Conservation (phyloP, 768 basidiomycete genomes). For the Cubamyces sp. region DNA sequence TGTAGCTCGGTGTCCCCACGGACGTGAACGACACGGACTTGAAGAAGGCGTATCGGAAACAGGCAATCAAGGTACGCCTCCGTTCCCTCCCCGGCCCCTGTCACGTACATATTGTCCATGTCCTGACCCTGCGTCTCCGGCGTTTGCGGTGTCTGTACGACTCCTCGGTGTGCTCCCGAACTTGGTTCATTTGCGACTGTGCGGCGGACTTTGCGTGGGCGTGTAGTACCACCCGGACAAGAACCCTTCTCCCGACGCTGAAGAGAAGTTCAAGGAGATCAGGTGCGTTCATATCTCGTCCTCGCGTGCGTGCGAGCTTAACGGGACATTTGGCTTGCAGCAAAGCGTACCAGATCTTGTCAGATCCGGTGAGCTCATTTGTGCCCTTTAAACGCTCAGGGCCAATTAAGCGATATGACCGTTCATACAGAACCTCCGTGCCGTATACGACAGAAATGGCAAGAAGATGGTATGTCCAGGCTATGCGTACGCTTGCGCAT, state of each 20-base stretch:
- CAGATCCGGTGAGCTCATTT: constrained; percentile 66
- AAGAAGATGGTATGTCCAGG: constrained; percentile 70
- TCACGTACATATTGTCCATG: neutral
- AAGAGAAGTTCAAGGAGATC: constrained; percentile 96
- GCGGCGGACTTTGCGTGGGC: constrained; percentile 4
- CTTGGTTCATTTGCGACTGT: neutral
- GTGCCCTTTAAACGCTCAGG: constrained; percentile 5
- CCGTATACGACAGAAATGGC: constrained; percentile 95
- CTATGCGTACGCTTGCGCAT: too few relatives aligned
- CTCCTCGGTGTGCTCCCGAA: neutral
- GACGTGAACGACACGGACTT: constrained; percentile 80
- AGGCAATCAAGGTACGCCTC: constrained; percentile 81
- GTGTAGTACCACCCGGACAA: constrained; percentile 92
- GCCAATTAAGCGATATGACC: neutral
- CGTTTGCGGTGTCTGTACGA: too few relatives aligned
- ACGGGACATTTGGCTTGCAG: constrained; percentile 41
- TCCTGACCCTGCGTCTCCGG: neutral
- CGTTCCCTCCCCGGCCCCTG: neutral
- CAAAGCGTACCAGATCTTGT: constrained; percentile 94
- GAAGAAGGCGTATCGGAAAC: constrained; percentile 95
- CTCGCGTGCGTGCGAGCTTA: neutral
- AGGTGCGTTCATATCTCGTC: constrained; percentile 53
- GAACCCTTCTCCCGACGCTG: constrained; percentile 90
- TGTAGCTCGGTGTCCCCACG: constrained; percentile 67
- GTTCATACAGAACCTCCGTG: constrained; percentile 67